Percentiles rank a stretch among this genome's conserved stretches.
These are phyloP conservation scores for Microsporum canis DNA, from an alignment of 2,329 filamentous ascomycete species.

Conservation along the genomic window DNA sequence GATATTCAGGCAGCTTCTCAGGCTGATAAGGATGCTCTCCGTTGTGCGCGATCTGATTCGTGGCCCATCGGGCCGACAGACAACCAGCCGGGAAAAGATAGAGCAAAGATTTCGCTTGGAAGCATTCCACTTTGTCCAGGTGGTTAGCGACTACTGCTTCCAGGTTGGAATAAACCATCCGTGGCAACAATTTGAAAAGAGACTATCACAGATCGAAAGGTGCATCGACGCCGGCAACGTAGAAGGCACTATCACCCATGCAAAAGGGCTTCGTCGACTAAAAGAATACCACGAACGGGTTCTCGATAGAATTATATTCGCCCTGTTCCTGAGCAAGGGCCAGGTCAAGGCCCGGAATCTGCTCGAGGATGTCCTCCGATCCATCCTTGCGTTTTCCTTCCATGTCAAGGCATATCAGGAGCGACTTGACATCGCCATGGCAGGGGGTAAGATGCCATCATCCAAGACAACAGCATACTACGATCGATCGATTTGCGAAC, in stretches of 20 bases:
- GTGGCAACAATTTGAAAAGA: conserved; percentile 60
- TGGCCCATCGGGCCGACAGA: conserved; percentile 29
- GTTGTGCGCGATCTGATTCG: conserved; percentile 56
- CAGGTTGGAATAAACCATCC: conserved; percentile 61
- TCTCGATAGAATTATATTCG: conserved; percentile 63
- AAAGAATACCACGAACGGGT: conserved; percentile 59
- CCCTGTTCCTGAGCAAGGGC: conserved; percentile 60
- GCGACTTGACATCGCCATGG: neutral
- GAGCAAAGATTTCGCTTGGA: conserved; percentile 58
- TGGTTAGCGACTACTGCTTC: conserved; percentile 65
- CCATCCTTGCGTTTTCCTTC: conserved; percentile 58
- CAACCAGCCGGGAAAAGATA: conserved; percentile 28
- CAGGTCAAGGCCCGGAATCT: conserved; percentile 62
- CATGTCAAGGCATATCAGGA: conserved; percentile 20
- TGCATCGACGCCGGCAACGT: conserved; percentile 41
- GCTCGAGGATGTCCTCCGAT: conserved; percentile 63
- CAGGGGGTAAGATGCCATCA: neutral
- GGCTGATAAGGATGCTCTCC: conserved; percentile 66
- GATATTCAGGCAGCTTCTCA: conserved; percentile 69
- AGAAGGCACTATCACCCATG: conserved; percentile 37
- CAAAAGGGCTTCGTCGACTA: conserved; percentile 54
- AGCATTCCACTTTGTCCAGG: conserved; percentile 66
- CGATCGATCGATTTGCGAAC: conserved; percentile 26
- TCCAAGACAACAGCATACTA: neutral
- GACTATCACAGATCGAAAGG: conserved; percentile 52